Percentiles rank a stretch among this genome's conserved stretches.
Evolutionary conservation across 768 basidiomycete species (phyloP).

Genomic region (Collybia sp.): DNA sequence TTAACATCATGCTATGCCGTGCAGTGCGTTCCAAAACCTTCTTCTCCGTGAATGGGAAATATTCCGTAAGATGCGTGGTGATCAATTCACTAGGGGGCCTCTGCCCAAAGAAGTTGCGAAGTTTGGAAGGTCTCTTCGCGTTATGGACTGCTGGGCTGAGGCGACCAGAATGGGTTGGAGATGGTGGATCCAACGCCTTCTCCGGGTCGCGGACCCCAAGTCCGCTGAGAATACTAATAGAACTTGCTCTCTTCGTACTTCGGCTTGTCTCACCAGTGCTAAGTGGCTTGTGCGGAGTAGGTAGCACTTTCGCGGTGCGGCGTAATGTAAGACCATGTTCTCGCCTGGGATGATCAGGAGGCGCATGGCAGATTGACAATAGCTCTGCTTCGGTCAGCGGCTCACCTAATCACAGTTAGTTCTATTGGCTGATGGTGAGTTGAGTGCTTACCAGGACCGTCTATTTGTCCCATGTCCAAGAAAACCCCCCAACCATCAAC

Average conservation of each 20-base stretch:
- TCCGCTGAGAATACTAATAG: constrained; percentile 90
- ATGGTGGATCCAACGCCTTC: constrained; percentile 56
- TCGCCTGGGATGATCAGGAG: constrained; percentile 72
- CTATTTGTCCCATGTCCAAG: constrained; percentile 54
- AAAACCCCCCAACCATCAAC: constrained; percentile 92
- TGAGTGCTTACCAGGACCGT: constrained; percentile 40
- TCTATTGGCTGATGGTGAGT: constrained; percentile 6
- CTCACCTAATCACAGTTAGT: constrained; percentile 38
- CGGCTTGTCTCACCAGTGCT: constrained; percentile 26
- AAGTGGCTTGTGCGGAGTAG: constrained; percentile 10
- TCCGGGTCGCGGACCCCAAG: constrained; percentile 85
- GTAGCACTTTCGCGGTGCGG: constrained; percentile 34
- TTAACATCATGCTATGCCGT: constrained; percentile 79
- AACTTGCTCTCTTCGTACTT: constrained; percentile 87
- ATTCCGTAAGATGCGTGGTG: constrained; percentile 89
- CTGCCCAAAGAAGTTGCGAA: constrained; percentile 97
- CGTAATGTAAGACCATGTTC: constrained; percentile 78
- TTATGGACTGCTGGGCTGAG: constrained; percentile 30
- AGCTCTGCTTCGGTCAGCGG: constrained; percentile 81
- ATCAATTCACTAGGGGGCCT: constrained; percentile 97
- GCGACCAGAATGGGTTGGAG: constrained; percentile 33
- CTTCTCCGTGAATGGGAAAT: constrained; percentile 92
- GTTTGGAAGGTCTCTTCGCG: constrained; percentile 56
- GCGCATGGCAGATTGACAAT: constrained; percentile 76
- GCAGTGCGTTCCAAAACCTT: constrained; percentile 86